Percentiles rank a stretch among this genome's conserved stretches.
Evolutionary conservation across 2,329 filamentous ascomycete genomes (phyloP).

Genomic region (Colletotrichum sp.): DNA sequence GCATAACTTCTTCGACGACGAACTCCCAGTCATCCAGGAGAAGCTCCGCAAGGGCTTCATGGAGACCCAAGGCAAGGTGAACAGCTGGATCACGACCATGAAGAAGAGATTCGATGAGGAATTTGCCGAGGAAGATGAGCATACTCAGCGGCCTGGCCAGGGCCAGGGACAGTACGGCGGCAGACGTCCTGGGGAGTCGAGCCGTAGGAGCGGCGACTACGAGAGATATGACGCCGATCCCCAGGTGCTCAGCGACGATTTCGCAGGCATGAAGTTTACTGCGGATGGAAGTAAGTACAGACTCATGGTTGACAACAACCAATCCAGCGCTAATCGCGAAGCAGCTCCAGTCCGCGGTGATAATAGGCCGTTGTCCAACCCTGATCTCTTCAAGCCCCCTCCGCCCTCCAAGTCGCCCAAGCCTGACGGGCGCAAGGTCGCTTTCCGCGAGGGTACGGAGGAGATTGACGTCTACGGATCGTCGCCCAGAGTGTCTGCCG

Average conservation of each 20-base stretch:
- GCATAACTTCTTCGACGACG: conserved; percentile 93
- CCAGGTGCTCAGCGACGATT: conserved; percentile 87
- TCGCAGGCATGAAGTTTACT: conserved; percentile 71
- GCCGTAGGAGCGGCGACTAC: conserved; percentile 81
- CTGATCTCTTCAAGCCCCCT: conserved; percentile 78
- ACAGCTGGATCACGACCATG: conserved; percentile 87
- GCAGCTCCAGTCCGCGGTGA: conserved; percentile 56
- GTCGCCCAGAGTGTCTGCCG: conserved; percentile 60
- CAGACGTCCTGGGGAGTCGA: conserved; percentile 63
- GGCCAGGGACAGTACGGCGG: conserved; percentile 21
- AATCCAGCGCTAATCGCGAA: conserved; percentile 23
- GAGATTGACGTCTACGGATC: conserved; percentile 80
- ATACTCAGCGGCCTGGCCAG: conserved; percentile 39
- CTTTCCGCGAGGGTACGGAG: conserved; percentile 69
- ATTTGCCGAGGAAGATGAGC: conserved; percentile 72
- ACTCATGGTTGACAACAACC: background rate
- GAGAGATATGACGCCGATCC: conserved; percentile 95
- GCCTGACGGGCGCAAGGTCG: conserved; percentile 57
- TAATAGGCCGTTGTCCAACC: conserved; percentile 73
- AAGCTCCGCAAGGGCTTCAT: conserved; percentile 94
- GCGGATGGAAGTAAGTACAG: conserved; percentile 63
- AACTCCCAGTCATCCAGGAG: conserved; percentile 89
- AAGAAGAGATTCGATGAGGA: conserved; percentile 95
- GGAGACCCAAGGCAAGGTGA: conserved; percentile 92
- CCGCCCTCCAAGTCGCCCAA: conserved; percentile 57